phyloP scores from a whole-genome alignment of 2,329 filamentous ascomycete genomes.

The Lachnellula occidentalis region DNA sequence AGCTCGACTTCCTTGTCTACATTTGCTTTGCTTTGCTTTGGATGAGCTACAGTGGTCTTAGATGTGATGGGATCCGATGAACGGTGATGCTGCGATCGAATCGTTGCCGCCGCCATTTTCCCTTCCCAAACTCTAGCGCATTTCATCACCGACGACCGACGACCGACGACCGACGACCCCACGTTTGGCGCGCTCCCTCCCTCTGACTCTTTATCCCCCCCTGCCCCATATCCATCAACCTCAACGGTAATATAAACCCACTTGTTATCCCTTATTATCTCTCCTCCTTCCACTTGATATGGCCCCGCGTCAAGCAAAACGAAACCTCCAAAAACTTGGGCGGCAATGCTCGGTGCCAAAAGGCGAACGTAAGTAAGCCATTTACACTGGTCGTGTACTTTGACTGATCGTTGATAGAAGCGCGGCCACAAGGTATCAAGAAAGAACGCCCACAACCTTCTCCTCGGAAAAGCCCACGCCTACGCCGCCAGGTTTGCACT shows the following conservation, averaged over 20 bases:
- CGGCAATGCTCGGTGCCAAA: constrained; percentile 20
- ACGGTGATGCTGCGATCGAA: no score
- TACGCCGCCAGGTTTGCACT: constrained; percentile 11
- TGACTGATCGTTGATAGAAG: constrained; percentile 21
- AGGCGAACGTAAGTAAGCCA: constrained; percentile 16
- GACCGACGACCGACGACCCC: constrained; percentile 11
- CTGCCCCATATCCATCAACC: constrained; percentile 8
- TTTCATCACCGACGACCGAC: constrained; percentile 14
- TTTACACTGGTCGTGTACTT: constrained; percentile 12
- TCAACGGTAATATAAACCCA: constrained; percentile 17
- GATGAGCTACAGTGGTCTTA: no score
- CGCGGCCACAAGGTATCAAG: constrained; percentile 21
- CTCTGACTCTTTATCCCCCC: constrained; percentile 5
- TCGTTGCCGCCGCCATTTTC: not conserved
- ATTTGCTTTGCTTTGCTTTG: no score
- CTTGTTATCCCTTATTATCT: constrained; percentile 14
- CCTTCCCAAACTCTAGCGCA: constrained; percentile 11
- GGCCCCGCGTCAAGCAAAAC: constrained; percentile 20
- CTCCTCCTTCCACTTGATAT: constrained; percentile 15
- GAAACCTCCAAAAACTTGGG: constrained; percentile 19
- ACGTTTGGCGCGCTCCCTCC: not conserved
- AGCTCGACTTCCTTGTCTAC: no score
- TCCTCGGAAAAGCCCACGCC: constrained; percentile 17
- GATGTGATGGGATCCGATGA: no score
- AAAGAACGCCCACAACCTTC: constrained; percentile 16